These are phyloP conservation scores for Umbellularia californica DNA, from an alignment of 164 flowering plant species.

Conservation along the genomic window DNA sequence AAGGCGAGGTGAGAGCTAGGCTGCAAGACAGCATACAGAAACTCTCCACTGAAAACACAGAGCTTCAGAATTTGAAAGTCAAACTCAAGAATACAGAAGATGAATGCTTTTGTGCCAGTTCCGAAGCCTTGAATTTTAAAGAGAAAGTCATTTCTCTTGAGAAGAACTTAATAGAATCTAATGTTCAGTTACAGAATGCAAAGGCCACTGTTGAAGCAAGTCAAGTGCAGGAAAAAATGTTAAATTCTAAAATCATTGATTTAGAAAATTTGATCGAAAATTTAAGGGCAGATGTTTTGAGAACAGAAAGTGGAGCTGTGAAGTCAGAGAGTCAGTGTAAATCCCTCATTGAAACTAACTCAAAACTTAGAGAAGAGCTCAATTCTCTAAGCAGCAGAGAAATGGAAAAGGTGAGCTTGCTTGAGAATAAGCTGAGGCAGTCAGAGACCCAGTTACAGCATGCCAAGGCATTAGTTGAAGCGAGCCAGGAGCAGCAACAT, in stretches of 20 bases:
- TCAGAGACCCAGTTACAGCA: constrained; percentile 32
- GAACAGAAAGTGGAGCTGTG: constrained; percentile 44
- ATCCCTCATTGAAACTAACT: constrained; percentile 38
- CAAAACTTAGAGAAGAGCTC: constrained; percentile 51
- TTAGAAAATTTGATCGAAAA: constrained; percentile 40
- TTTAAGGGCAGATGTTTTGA: constrained; percentile 32
- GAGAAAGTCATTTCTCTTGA: constrained; percentile 49
- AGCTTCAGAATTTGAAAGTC: constrained; percentile 10
- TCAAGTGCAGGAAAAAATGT: constrained; percentile 26
- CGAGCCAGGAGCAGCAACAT: constrained; percentile 30
- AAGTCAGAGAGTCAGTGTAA: constrained; percentile 44
- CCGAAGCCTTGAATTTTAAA: constrained; percentile 36
- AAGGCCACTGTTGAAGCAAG: constrained; percentile 29
- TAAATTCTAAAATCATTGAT: constrained; percentile 27
- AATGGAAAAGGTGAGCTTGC: constrained; percentile 38
- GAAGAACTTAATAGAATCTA: constrained; percentile 36
- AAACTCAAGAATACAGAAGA: constrained; percentile 32
- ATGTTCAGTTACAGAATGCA: constrained; percentile 25
- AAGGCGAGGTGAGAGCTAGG: constrained; percentile 39
- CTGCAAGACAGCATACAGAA: constrained; percentile 29
- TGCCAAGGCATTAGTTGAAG: constrained; percentile 32
- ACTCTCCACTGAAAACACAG: neutral
- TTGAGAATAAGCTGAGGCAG: constrained; percentile 42
- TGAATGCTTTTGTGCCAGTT: constrained; percentile 22
- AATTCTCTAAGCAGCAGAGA: constrained; percentile 37